phyloP scores from a whole-genome alignment of 176 grass and related monocot genomes.

The Juncus inflexus region DNA sequence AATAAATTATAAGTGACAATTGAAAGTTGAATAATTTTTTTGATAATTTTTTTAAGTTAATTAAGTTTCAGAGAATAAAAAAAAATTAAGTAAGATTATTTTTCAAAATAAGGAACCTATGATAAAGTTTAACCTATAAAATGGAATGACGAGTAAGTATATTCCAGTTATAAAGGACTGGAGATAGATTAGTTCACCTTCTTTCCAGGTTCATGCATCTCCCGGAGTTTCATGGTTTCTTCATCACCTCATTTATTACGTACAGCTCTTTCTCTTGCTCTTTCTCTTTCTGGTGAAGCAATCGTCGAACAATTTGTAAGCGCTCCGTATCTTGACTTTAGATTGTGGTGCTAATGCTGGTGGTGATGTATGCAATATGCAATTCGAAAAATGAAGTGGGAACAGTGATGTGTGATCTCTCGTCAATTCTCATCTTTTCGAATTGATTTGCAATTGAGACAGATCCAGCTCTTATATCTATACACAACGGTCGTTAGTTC shows the following conservation, averaged over 20 bases:
- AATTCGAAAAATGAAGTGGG: conserved; percentile 23
- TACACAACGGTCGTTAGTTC: background rate
- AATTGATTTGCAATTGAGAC: background rate
- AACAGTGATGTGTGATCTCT: background rate
- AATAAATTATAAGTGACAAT: too few relatives aligned
- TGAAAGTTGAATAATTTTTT: too few relatives aligned
- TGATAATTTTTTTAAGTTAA: too few relatives aligned
- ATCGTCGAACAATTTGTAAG: conserved; percentile 17
- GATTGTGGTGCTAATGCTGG: background rate
- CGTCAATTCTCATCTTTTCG: background rate
- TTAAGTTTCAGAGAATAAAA: too few relatives aligned
- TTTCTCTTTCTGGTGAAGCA: background rate
- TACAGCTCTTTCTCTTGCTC: conserved; percentile 17
- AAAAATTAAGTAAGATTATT: too few relatives aligned
- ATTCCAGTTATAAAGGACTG: too few relatives aligned
- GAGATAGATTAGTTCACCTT: conserved; percentile 8
- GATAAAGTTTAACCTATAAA: too few relatives aligned
- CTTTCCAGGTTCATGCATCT: conserved; percentile 56
- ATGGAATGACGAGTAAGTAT: too few relatives aligned
- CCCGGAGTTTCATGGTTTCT: background rate
- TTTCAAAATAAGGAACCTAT: too few relatives aligned
- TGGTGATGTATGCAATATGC: background rate
- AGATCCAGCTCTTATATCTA: conserved; percentile 8
- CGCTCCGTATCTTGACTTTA: conserved; percentile 10
- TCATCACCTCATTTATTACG: background rate